These are phyloP conservation scores for Salvia miltiorrhiza DNA, from an alignment of 257 asterid species.

Conservation along the genomic window DNA sequence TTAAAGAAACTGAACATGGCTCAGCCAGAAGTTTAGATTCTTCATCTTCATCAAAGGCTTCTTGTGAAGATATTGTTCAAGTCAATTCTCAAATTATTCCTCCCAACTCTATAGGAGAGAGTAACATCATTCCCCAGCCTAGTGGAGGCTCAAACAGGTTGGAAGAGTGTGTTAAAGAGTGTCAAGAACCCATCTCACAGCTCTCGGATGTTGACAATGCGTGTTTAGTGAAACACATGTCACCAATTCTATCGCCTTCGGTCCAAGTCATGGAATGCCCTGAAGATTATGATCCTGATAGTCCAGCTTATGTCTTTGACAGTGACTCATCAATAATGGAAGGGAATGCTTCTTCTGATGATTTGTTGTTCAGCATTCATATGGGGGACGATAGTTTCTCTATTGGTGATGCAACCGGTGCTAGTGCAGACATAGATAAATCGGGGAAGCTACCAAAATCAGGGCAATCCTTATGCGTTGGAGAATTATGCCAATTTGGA, in stretches of 20 bases:
- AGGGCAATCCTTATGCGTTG: conserved; percentile 12
- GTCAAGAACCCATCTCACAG: conserved; percentile 31
- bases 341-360: conserved; percentile 45
- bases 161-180: conserved; percentile 27
- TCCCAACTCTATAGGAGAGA: conserved; percentile 20
- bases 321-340: conserved; percentile 27
- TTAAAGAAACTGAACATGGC: conserved; percentile 15
- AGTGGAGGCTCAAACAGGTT: conserved; percentile 7
- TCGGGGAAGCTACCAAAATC: too few species aligned
- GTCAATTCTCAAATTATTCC: conserved; percentile 22
- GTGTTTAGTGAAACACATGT: conserved; percentile 17
- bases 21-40: conserved; percentile 29
- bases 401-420: conserved; percentile 16
- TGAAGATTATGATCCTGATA: conserved; percentile 34
- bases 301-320: conserved; percentile 37
- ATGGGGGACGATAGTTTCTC: conserved; percentile 29
- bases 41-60: conserved; percentile 34
- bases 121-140: too few species aligned
- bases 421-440: conserved; percentile 20
- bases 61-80: conserved; percentile 31
- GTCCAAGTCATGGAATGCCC: conserved; percentile 47
- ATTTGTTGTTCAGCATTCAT: conserved; percentile 44
- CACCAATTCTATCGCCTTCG: conserved; percentile 46
- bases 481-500: conserved; percentile 18
- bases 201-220: conserved; percentile 34